These are phyloP conservation scores for Tremellales sp. DNA, from an alignment of 1,284 basidiomycete genomes.

Conservation along the genomic window DNA sequence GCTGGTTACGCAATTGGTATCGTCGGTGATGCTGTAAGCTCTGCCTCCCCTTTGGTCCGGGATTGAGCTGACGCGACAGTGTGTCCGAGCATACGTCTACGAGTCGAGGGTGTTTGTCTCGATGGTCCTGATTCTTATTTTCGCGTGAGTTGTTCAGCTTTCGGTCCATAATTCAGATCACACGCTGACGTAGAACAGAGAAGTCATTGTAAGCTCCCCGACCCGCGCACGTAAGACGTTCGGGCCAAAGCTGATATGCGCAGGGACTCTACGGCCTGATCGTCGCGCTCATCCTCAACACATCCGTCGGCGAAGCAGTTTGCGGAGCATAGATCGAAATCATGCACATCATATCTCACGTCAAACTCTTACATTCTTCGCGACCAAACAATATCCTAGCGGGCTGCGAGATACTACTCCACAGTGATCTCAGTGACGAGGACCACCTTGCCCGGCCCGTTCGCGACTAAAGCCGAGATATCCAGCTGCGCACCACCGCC, in stretches of 20 bases:
- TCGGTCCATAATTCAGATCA: not conserved
- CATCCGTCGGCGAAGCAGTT: conserved; percentile 35
- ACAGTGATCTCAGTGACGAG: not conserved
- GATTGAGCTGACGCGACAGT: conserved; percentile 31
- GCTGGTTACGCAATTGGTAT: conserved; percentile 97
- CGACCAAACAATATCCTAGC: no score
- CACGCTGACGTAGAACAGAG: conserved; percentile 13
- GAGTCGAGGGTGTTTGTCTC: conserved; percentile 69
- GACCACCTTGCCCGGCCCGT: not conserved
- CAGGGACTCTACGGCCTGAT: conserved; percentile 56
- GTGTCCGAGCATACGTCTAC: conserved; percentile 54
- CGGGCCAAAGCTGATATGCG: conserved; percentile 5
- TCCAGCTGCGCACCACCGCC: not conserved
- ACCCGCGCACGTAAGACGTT: not conserved
- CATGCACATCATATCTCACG: no score
- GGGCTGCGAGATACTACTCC: not conserved
- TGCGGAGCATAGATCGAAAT: conserved; percentile 15
- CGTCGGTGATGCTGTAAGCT: conserved; percentile 83
- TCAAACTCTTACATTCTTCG: no score
- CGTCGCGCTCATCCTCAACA: conserved; percentile 56
- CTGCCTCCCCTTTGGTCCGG: not conserved
- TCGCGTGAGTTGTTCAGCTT: conserved; percentile 48
- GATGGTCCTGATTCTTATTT: conserved; percentile 57
- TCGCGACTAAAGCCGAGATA: not conserved
- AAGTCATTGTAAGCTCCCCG: conserved; percentile 34